Evolutionary conservation across 1,139 yeast species (phyloP), one percentile per base, ranked within the genome.

Genomic region (Taphrina populina): DNA sequence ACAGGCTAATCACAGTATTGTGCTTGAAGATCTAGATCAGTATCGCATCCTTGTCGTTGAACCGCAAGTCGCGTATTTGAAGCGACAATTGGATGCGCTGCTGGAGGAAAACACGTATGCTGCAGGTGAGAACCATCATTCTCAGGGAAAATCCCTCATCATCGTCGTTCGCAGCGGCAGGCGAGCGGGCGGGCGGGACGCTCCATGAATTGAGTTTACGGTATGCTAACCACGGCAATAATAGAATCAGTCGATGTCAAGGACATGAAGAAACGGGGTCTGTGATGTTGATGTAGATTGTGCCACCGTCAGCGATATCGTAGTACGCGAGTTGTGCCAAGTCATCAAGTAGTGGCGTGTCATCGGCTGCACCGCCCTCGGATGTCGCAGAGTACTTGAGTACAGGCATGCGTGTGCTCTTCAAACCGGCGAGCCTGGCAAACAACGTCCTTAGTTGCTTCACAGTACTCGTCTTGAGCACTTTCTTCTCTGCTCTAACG

Each of bases 1-100:
- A 13, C 58, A 55, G 24, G 49, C 58, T 17, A 41, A 41, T 19
- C 58, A 55, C 39, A 52, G 49, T 30, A 55, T 55, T 33, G 45
- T 55, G 30, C 20, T 55, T n/a, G 58, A 55, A 20, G 58, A 49
- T 19, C 33, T 49, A 24, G 54, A 49, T 19, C 46, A 40, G 32
- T 49, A 39, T 13, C 45, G 54, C n/a, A 13, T 49, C 21, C 40
- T 49, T 30, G 54, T 49, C 23, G 44, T 41, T n/a, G 44, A 49
- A 19, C 44, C 44, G 5, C 54, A 49, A 33, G 54, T 49, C 21
- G 40, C 24, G 20, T 33, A 13, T 21, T 24, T 49, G 4, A 40
- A 34, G 30, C 19, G 17, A 10, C 46, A 49, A 24, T 19, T 49
- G 13, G 54, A 49, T 21, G 30, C 33, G 23, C 15, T 49, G 46